Evolutionary conservation across 495 filamentous ascomycete species (phyloP).

Genomic region (Haplographium delicatum): DNA sequence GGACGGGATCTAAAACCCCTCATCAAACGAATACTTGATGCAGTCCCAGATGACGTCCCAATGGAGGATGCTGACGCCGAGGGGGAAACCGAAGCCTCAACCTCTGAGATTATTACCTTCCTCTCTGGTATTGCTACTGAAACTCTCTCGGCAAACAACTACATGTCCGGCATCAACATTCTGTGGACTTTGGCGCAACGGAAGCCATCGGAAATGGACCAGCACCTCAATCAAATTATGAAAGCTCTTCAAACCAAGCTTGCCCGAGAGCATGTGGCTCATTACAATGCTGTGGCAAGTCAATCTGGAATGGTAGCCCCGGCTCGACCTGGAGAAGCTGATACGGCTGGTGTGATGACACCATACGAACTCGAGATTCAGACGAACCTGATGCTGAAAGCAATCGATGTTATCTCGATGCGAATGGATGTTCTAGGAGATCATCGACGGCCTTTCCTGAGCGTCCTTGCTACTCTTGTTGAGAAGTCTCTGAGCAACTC

Average conservation of each 20-base stretch:
- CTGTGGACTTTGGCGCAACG: constrained; percentile 85
- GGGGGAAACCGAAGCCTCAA: constrained; percentile 62
- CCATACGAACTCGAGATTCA: constrained; percentile 78
- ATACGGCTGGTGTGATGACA: constrained; percentile 53
- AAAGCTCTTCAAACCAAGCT: constrained; percentile 90
- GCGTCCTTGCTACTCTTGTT: constrained; percentile 87
- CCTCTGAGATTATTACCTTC: constrained; percentile 74
- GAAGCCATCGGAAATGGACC: constrained; percentile 78
- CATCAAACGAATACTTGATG: constrained; percentile 76
- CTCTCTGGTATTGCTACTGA: constrained; percentile 79
- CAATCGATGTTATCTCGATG: constrained; percentile 82
- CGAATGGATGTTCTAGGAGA: constrained; percentile 94
- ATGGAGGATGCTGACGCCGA: constrained; percentile 91
- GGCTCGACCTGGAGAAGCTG: constrained; percentile 27
- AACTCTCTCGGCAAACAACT: constrained; percentile 67
- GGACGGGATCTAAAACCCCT: constrained; percentile 58
- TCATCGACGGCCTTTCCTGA: constrained; percentile 85
- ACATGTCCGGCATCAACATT: constrained; percentile 82
- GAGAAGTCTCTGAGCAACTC: constrained; percentile 83
- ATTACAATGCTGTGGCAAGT: constrained; percentile 51
- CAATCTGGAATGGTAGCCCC: constrained; percentile 36
- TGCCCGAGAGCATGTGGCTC: constrained; percentile 86
- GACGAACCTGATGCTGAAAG: constrained; percentile 83
- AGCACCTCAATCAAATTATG: constrained; percentile 83
- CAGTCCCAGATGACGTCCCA: constrained; percentile 79